These are phyloP conservation scores for Melampsora abietis-canadensis DNA, from an alignment of 1,284 basidiomycete genomes.

Conservation along the genomic window DNA sequence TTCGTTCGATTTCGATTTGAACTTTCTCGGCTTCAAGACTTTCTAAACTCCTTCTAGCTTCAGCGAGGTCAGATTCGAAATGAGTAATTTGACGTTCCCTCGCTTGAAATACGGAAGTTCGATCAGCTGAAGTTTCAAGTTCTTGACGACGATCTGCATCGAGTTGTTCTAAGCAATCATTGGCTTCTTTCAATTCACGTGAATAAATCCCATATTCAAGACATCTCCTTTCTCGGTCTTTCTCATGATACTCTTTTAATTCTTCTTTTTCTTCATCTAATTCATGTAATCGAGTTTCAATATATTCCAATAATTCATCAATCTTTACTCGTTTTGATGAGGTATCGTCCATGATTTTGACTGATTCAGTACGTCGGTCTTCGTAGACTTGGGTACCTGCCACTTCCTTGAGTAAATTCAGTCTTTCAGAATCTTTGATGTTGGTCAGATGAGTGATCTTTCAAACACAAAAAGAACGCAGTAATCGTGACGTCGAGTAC, in stretches of 20 bases:
- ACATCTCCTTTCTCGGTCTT: slow-evolving; percentile 89
- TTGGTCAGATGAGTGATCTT: slow-evolving; percentile 95
- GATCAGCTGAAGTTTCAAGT: slow-evolving; percentile 22
- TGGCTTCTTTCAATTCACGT: slow-evolving; percentile 45
- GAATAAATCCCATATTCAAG: slow-evolving; percentile 73
- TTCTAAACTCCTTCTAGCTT: slow-evolving; percentile 23
- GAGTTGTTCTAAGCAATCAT: slow-evolving; percentile 44
- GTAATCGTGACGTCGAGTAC: neutral
- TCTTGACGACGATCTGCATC: slow-evolving; percentile 45
- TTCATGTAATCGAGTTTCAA: slow-evolving; percentile 82
- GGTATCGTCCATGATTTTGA: slow-evolving; percentile 96
- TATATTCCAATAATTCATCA: slow-evolving; percentile 80
- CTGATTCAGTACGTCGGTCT: slow-evolving; percentile 82
- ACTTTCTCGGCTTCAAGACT: slow-evolving; percentile 14
- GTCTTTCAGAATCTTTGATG: slow-evolving; percentile 89
- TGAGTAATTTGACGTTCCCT: slow-evolving; percentile 32
- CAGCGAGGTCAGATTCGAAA: slow-evolving; percentile 22
- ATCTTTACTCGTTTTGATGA: slow-evolving; percentile 86
- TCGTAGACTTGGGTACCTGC: slow-evolving; percentile 98
- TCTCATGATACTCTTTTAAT: slow-evolving; percentile 89
- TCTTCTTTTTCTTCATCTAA: slow-evolving; percentile 97
- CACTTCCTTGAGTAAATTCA: slow-evolving; percentile 92
- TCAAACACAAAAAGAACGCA: neutral
- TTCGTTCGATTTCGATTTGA: slow-evolving; percentile 33
- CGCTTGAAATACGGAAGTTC: slow-evolving; percentile 15